phyloP scores from a whole-genome alignment of 1,284 basidiomycete species.

The Earliella scabrosa region DNA sequence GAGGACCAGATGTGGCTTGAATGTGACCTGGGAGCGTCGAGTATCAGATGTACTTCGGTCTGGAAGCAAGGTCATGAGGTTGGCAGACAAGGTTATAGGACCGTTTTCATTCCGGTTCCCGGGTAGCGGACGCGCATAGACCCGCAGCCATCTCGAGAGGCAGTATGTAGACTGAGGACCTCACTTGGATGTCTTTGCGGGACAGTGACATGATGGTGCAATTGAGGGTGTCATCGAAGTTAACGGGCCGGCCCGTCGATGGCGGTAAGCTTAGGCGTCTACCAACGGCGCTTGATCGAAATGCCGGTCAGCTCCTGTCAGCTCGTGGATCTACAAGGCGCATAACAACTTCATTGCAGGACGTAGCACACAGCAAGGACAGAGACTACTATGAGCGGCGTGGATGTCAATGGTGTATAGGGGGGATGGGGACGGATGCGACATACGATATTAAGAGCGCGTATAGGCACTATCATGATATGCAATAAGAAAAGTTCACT shows the following conservation, averaged over 20 bases:
- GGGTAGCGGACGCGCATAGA: too few relatives aligned
- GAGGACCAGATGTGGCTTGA: not conserved
- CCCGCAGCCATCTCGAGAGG: too few relatives aligned
- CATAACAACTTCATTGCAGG: constrained; percentile 9
- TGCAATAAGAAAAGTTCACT: constrained; percentile 24
- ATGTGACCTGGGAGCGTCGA: not conserved
- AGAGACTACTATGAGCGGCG: not conserved
- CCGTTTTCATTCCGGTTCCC: too few relatives aligned
- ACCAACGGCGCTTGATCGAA: too few relatives aligned
- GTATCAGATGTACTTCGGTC: not conserved
- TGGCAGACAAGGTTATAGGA: not conserved
- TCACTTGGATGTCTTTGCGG: too few relatives aligned
- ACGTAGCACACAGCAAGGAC: constrained; percentile 3
- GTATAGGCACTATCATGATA: constrained; percentile 25
- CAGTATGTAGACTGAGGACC: too few relatives aligned
- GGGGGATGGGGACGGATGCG: constrained; percentile 6
- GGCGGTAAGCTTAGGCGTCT: too few relatives aligned
- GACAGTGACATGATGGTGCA: too few relatives aligned
- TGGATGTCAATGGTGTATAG: constrained; percentile 6
- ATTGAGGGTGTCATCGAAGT: too few relatives aligned
- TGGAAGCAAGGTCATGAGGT: not conserved
- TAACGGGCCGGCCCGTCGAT: too few relatives aligned
- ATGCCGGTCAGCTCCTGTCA: too few relatives aligned
- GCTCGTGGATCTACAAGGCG: not conserved
- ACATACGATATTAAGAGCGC: constrained; percentile 21